These are phyloP conservation scores for Bremia lactucae DNA, from an alignment of 352 stramenopile genomes.

Conservation along the genomic window DNA sequence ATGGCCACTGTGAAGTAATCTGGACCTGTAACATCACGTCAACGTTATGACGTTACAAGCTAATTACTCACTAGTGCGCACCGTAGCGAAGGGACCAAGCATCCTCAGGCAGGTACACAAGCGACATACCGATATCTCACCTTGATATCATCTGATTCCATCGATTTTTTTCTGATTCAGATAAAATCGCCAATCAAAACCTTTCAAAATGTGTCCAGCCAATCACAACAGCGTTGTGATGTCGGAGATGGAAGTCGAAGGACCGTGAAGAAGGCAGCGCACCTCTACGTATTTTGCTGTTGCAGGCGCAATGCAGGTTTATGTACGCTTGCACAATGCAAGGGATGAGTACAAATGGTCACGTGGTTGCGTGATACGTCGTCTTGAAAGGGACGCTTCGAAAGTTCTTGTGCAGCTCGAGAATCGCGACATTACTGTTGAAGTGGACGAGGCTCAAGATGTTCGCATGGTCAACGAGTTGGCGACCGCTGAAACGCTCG, in stretches of 20 bases:
- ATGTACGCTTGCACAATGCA: constrained; percentile 31
- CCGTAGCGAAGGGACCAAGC: constrained; percentile 64
- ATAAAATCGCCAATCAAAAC: not conserved
- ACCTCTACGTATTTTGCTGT: not conserved
- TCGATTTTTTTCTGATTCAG: constrained; percentile 3
- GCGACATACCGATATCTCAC: constrained; percentile 31
- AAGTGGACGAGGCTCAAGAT: constrained; percentile 32
- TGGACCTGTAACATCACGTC: constrained; percentile 21
- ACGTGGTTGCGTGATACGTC: constrained; percentile 29
- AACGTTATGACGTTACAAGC: not conserved
- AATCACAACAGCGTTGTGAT: constrained; percentile 16
- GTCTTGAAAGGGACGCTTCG: constrained; percentile 16
- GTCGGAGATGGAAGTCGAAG: constrained; percentile 13
- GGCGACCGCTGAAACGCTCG: constrained; percentile 23
- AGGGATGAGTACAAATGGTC: constrained; percentile 35
- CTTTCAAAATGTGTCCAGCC: constrained; percentile 2
- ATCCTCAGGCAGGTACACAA: constrained; percentile 63
- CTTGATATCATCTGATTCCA: constrained; percentile 5
- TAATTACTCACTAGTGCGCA: constrained; percentile 13
- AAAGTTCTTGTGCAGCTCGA: constrained; percentile 33
- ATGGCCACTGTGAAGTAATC: constrained; percentile 72
- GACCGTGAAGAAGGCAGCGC: constrained; percentile 4
- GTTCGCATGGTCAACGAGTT: constrained; percentile 46
- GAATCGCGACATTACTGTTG: constrained; percentile 30
- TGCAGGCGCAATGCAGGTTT: constrained; percentile 35